phyloP scores from a whole-genome alignment of 495 filamentous ascomycete species.

The Tetracladium marchalianum region DNA sequence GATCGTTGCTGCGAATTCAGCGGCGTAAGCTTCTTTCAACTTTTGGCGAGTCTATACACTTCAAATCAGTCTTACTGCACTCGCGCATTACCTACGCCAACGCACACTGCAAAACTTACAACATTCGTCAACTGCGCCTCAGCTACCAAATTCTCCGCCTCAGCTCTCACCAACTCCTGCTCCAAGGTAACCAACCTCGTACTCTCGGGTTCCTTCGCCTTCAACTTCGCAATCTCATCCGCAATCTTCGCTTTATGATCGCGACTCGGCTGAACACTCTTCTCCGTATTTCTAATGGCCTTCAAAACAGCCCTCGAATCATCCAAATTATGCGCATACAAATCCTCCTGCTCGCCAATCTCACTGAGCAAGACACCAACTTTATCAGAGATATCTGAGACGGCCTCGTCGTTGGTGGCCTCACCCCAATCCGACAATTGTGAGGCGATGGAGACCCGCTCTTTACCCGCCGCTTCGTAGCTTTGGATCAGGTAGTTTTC shows the following conservation, averaged over 20 bases:
- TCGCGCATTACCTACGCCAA: no score
- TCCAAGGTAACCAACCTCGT: constrained; percentile 70
- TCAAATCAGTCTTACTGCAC: no score
- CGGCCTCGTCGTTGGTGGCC: constrained; percentile 69
- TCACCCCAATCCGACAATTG: constrained; percentile 98
- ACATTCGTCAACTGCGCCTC: constrained; percentile 95
- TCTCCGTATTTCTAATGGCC: constrained; percentile 85
- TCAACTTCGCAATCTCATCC: constrained; percentile 84
- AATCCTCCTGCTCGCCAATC: constrained; percentile 84
- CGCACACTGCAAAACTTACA: constrained; percentile 41
- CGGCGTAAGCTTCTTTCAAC: constrained; percentile 83
- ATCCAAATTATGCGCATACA: constrained; percentile 77
- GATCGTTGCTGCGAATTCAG: constrained; percentile 77
- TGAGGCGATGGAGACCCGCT: constrained; percentile 70
- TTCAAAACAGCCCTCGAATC: constrained; percentile 74
- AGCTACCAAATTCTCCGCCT: constrained; percentile 90
- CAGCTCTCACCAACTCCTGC: constrained; percentile 90
- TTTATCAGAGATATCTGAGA: constrained; percentile 89
- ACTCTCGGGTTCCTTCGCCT: constrained; percentile 77
- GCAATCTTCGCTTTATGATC: constrained; percentile 75
- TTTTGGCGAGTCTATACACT: constrained; percentile 69
- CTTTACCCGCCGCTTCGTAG: constrained; percentile 71
- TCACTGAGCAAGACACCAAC: constrained; percentile 84
- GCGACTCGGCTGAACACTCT: constrained; percentile 80
- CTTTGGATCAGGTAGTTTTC: constrained; percentile 76